Evolutionary conservation across 805 yeast species (phyloP), one percentile per base, ranked within the genome.

Genomic region (Vanderwaltozyma polyspora): DNA sequence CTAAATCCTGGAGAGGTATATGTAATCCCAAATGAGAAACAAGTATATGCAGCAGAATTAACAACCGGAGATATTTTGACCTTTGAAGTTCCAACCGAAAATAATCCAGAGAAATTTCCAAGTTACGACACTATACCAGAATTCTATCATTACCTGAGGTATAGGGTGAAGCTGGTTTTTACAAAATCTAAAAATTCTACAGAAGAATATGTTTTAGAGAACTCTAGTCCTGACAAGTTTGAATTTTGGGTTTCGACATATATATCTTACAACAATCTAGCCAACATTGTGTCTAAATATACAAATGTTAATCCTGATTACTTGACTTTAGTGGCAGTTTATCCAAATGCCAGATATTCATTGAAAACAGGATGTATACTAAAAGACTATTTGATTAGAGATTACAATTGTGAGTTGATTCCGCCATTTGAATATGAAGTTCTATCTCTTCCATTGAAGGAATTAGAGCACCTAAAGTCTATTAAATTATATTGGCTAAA

Each of bases 401-500:
- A 62, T 34, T 47, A 53, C 21, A 54, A 62, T 6, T 51, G 53
- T 34, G 55, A 50, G 22, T 38, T 49, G 10, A 56, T 54, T n/a
- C 63, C 75, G 4, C 48, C 64, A 2, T 70, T 89, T 38, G 78
- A 77, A 43, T 89, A 81, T 52, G 95, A 89, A 49, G 59, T 79
- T 1, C 66, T 91, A 48, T 80, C 75, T 30, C 75, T 86, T 29
- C 74, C 87, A 2, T 62, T 89, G 35, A 68, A 64, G 24, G 93
- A 85, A 41, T 70, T 79, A 47, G 98, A 91, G 56, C 75, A 70
- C 41, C 70, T 84, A 76, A 72, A 73, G 38, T 57, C 74, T 4
- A 59, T 87, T 28, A 73, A 67, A 34, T 64, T 89, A 15, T 67
- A 67, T 34, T 85, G 93, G 89, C 62, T 87, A 28, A 72, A 78